phyloP scores from a whole-genome alignment of 2,329 filamentous ascomycete species.

The Colletotrichum plurivorum region DNA sequence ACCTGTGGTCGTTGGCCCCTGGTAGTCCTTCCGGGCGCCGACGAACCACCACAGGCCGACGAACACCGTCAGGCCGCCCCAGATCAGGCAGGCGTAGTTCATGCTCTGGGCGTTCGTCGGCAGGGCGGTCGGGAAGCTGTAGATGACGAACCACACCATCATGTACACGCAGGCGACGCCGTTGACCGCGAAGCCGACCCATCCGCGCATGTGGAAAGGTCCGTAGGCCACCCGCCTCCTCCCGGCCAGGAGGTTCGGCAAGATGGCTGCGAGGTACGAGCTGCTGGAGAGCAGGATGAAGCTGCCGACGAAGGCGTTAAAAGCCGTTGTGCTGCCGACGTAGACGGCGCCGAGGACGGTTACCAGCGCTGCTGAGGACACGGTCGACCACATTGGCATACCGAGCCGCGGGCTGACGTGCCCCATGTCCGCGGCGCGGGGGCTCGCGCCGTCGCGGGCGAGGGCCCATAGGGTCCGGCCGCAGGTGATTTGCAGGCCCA shows the following conservation, averaged over 20 bases:
- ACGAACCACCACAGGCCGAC: slow-evolving; percentile 59
- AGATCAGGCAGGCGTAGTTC: slow-evolving; percentile 66
- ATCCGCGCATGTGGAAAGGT: slow-evolving; percentile 68
- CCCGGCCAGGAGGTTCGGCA: slow-evolving; percentile 67
- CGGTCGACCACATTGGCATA: slow-evolving; percentile 62
- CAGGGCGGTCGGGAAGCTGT: slow-evolving; percentile 68
- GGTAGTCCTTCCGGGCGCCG: slow-evolving; percentile 44
- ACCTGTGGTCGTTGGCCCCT: slow-evolving; percentile 41
- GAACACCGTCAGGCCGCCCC: slow-evolving; percentile 56
- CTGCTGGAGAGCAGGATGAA: slow-evolving; percentile 57
- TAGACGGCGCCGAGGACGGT: slow-evolving; percentile 75
- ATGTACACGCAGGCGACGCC: slow-evolving; percentile 70
- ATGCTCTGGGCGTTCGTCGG: slow-evolving; percentile 63
- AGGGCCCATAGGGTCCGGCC: slow-evolving; percentile 58
- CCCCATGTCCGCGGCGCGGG: slow-evolving; percentile 48
- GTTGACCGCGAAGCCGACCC: slow-evolving; percentile 65
- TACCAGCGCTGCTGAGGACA: slow-evolving; percentile 57
- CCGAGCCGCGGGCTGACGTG: slow-evolving; percentile 48
- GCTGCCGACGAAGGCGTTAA: slow-evolving; percentile 74
- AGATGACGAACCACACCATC: slow-evolving; percentile 73
- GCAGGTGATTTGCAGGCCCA: slow-evolving; percentile 55
- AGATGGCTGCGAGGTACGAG: slow-evolving; percentile 75
- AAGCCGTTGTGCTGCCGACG: slow-evolving; percentile 76
- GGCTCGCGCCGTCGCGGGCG: slow-evolving; percentile 56
- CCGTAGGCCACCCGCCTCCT: slow-evolving; percentile 61